Percentiles rank a stretch among this genome's conserved stretches.
Conservation (phyloP, 129 eudicot species). For the Kitagawia praeruptora region DNA sequence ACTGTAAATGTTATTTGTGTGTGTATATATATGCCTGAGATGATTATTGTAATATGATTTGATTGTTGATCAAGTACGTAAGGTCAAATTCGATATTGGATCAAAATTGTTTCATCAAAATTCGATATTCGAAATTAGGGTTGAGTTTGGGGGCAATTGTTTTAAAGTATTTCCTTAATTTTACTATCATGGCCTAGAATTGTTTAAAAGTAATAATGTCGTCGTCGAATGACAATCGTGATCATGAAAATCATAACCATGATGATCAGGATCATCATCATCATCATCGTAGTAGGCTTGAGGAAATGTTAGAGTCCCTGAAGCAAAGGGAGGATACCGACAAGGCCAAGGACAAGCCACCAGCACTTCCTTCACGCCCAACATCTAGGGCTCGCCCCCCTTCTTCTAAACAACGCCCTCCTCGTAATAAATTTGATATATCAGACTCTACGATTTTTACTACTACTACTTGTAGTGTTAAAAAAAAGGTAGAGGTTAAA, state of each 20-base stretch:
- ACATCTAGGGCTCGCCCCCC: slow-evolving; percentile 62
- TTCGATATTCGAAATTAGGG: too few relatives aligned
- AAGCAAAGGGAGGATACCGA: slow-evolving; percentile 42
- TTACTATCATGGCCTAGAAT: not conserved
- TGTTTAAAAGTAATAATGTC: not conserved
- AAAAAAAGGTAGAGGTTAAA: slow-evolving; percentile 10
- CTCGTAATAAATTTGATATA: slow-evolving; percentile 33
- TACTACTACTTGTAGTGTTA: not conserved
- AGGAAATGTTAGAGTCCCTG: slow-evolving; percentile 79
- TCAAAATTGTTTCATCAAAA: too few relatives aligned
- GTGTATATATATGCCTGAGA: not conserved
- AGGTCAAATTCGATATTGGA: not conserved
- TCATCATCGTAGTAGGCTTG: slow-evolving; percentile 59
- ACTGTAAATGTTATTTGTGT: not conserved
- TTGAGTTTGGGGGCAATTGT: not conserved
- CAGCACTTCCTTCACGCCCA: slow-evolving; percentile 74
- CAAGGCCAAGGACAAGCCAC: slow-evolving; percentile 66
- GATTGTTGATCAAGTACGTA: not conserved
- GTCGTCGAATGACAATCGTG: not conserved
- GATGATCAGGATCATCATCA: not conserved
- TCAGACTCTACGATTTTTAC: not conserved
- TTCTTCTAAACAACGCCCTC: slow-evolving; percentile 11
- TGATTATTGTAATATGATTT: not conserved
- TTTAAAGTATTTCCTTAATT: too few relatives aligned
- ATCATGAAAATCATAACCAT: not conserved